phyloP scores from a whole-genome alignment of 1,284 basidiomycete genomes.

The Cerioporus squamosus region DNA sequence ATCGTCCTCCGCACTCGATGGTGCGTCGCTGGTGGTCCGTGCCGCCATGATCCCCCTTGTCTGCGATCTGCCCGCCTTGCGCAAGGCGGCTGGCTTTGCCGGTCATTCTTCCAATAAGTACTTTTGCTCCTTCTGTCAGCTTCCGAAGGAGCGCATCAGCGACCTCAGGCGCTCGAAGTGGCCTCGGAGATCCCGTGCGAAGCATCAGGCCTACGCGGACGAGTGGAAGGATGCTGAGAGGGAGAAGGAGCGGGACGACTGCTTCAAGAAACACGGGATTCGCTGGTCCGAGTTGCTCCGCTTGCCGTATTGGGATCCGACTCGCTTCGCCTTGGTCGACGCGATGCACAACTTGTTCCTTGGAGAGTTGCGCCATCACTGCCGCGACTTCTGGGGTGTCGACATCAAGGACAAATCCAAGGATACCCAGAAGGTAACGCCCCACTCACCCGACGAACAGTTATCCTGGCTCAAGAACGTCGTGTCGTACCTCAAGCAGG shows the following conservation, averaged over 20 bases:
- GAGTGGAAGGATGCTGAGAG: slow-evolving; percentile 34
- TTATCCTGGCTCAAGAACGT: not conserved
- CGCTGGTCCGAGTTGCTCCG: slow-evolving; percentile 41
- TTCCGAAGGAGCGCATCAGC: slow-evolving; percentile 1
- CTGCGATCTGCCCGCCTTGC: slow-evolving; percentile 20
- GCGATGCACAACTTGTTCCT: slow-evolving; percentile 15
- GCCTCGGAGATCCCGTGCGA: slow-evolving; percentile 4
- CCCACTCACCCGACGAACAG: not conserved
- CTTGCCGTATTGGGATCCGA: slow-evolving; percentile 44
- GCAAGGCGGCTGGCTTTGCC: slow-evolving; percentile 21
- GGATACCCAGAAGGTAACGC: not conserved
- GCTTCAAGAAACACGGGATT: slow-evolving; percentile 35
- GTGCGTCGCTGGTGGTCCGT: slow-evolving; percentile 3
- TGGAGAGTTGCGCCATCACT: slow-evolving; percentile 8
- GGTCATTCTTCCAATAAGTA: slow-evolving; percentile 2
- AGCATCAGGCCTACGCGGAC: slow-evolving; percentile 21
- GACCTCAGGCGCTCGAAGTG: slow-evolving; percentile 11
- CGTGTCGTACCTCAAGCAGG: not conserved
- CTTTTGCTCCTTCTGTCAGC: slow-evolving; percentile 27
- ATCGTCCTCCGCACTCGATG: slow-evolving; percentile 6
- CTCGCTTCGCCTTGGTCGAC: slow-evolving; percentile 22
- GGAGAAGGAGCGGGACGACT: slow-evolving; percentile 17
- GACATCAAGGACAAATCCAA: not conserved
- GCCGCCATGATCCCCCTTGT: slow-evolving; percentile 21
- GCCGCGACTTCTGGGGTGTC: not conserved